Evolutionary conservation across 257 asterid species (phyloP).

Genomic region (Striga asiatica): DNA sequence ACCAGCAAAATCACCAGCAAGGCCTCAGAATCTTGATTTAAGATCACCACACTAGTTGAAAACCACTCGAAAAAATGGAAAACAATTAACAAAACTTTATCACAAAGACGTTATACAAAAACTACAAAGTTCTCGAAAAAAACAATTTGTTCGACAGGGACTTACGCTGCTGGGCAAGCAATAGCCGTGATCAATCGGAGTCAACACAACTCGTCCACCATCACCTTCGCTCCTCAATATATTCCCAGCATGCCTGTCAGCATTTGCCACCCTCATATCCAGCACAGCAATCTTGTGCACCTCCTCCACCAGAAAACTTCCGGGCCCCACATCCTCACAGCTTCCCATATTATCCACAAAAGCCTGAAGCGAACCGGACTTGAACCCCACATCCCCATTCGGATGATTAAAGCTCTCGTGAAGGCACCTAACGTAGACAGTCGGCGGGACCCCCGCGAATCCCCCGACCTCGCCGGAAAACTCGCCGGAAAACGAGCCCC

Average conservation of each 20-base stretch:
- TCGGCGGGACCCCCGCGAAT: conserved; percentile 64
- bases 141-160: conserved; percentile 12
- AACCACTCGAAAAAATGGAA: too few relatives aligned
- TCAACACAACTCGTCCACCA: conserved; percentile 35
- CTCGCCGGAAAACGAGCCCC: conserved; percentile 42
- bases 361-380: conserved; percentile 59
- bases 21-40: too few relatives aligned
- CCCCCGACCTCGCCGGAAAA: conserved; percentile 34
- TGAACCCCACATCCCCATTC: conserved; percentile 17
- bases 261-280: conserved; percentile 66
- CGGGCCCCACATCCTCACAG: conserved; percentile 70
- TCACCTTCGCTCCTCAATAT: conserved; percentile 42
- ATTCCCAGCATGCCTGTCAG: conserved; percentile 75
- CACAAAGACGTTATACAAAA: background rate
- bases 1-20: too few relatives aligned
- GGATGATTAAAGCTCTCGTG: conserved; percentile 54
- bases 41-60: too few relatives aligned
- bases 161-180: conserved; percentile 73
- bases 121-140: background rate
- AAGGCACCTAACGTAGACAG: conserved; percentile 40
- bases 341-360: conserved; percentile 54
- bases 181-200: conserved; percentile 76
- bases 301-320: conserved; percentile 50
- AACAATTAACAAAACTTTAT: too few relatives aligned
- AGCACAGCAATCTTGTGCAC: conserved; percentile 64